Evolutionary conservation across 2,329 filamentous ascomycete species (phyloP).

Genomic region (Aspergillus flavus): DNA sequence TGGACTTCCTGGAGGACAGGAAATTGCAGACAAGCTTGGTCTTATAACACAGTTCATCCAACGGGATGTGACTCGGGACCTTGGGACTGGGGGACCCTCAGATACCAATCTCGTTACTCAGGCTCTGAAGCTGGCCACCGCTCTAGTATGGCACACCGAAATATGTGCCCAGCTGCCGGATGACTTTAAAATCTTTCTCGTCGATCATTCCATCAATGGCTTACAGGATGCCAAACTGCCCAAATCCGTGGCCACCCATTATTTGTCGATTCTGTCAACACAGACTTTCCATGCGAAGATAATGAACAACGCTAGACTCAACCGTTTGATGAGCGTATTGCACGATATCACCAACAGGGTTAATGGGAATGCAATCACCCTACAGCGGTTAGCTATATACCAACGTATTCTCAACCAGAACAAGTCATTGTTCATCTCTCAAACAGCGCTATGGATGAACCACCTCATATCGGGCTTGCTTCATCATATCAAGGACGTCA

Average conservation of each 20-base stretch:
- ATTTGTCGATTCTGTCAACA: constrained; percentile 77
- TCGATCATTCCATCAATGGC: constrained; percentile 76
- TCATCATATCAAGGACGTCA: constrained; percentile 75
- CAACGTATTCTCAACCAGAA: constrained; percentile 74
- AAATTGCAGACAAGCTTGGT: constrained; percentile 73
- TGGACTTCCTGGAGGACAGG: constrained; percentile 73
- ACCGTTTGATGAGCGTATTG: constrained; percentile 70
- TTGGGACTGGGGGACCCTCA: constrained; percentile 51
- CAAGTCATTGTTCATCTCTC: constrained; percentile 68
- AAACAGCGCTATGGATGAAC: constrained; percentile 75
- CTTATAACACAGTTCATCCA: constrained; percentile 80
- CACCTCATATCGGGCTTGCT: constrained; percentile 82
- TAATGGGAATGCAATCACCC: constrained; percentile 78
- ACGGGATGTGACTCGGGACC: constrained; percentile 72
- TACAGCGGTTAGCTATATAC: constrained; percentile 77
- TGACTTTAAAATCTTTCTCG: constrained; percentile 77
- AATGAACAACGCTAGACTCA: constrained; percentile 71
- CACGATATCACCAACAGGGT: constrained; percentile 73
- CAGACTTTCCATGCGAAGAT: constrained; percentile 77
- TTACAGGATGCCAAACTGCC: constrained; percentile 69
- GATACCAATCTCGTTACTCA: constrained; percentile 76
- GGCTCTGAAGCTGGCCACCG: constrained; percentile 74
- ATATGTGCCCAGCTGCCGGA: constrained; percentile 70
- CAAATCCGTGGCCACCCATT: constrained; percentile 76
- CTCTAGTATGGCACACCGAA: constrained; percentile 74